These are phyloP conservation scores for Paraglomus brasilianum DNA, from an alignment of 192 early-diverging fungal genomes.

Conservation along the genomic window DNA sequence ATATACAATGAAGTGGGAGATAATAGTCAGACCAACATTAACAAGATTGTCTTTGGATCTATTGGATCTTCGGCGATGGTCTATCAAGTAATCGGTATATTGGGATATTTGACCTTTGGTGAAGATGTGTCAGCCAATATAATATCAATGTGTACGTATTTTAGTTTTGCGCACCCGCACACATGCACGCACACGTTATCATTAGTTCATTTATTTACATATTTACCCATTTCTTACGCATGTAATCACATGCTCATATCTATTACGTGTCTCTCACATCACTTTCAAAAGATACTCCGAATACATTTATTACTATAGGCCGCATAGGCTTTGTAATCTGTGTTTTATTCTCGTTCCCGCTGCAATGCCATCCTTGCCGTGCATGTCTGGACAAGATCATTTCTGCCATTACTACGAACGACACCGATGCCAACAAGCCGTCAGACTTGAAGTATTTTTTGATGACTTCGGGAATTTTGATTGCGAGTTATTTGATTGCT, in stretches of 20 bases:
- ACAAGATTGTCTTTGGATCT: conserved; percentile 68
- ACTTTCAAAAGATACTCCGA: conserved; percentile 56
- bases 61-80: conserved; percentile 72
- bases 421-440: conserved; percentile 30
- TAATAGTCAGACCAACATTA: conserved; percentile 71
- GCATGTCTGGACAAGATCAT: conserved; percentile 87
- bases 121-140: conserved; percentile 79
- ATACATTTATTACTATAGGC: conserved; percentile 73
- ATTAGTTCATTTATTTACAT: background rate
- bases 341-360: conserved; percentile 88
- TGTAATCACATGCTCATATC: background rate
- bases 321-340: conserved; percentile 86
- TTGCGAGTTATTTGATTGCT: conserved; percentile 69
- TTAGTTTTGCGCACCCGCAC: conserved; percentile 29
- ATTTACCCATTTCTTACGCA: background rate
- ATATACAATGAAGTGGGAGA: conserved; percentile 94
- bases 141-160: conserved; percentile 70
- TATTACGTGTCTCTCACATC: background rate
- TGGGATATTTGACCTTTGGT: conserved; percentile 94
- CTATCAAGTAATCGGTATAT: conserved; percentile 83
- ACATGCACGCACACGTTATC: conserved; percentile 25
- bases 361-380: conserved; percentile 92
- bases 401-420: conserved; percentile 28
- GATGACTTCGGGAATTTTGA: conserved; percentile 69
- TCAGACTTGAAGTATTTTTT: conserved; percentile 55